A percentile compares a stretch with the other conserved stretches of the same genome.
Evolutionary conservation across 352 stramenopile genomes (phyloP).

Genomic region (Aphanomyces euteiches): DNA sequence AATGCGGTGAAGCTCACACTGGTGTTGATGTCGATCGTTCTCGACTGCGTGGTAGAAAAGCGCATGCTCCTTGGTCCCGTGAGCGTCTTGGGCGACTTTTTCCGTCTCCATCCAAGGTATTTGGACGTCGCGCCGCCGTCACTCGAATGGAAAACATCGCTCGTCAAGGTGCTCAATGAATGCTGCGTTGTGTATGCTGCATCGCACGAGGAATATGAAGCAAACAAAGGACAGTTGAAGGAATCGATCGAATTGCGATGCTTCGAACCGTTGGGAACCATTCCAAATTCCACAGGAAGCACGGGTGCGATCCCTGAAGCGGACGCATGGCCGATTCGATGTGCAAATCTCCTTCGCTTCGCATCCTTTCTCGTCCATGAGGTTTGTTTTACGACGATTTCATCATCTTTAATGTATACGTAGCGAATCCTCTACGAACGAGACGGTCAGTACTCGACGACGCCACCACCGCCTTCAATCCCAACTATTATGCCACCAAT

Average conservation of each 20-base stretch:
- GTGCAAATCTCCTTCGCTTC: background rate
- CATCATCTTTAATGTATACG: too few relatives aligned
- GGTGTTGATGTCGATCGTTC: constrained; percentile 43
- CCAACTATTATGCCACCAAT: too few relatives aligned
- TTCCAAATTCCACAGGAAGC: background rate
- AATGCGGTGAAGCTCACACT: constrained; percentile 56
- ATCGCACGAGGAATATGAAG: constrained; percentile 29
- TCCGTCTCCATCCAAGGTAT: constrained; percentile 44
- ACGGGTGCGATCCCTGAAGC: constrained; percentile 27
- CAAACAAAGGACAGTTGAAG: constrained; percentile 45
- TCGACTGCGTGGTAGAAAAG: constrained; percentile 46
- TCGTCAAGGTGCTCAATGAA: constrained; percentile 62
- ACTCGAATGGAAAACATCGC: constrained; percentile 42
- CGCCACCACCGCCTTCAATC: too few relatives aligned
- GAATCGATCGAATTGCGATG: constrained; percentile 69
- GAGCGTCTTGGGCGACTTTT: constrained; percentile 62
- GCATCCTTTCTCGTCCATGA: constrained; percentile 36
- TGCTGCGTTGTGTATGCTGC: constrained; percentile 32
- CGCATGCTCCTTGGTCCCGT: constrained; percentile 55
- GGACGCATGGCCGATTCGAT: constrained; percentile 19
- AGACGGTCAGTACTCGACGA: too few relatives aligned
- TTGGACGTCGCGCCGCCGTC: constrained; percentile 46
- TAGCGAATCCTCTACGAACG: too few relatives aligned
- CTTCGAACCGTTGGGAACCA: constrained; percentile 49
- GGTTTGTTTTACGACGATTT: background rate